A percentile compares a stretch with the other conserved stretches of the same genome.
Conservation (phyloP, 192 early-diverging fungal genomes). For the Podila epigama region DNA sequence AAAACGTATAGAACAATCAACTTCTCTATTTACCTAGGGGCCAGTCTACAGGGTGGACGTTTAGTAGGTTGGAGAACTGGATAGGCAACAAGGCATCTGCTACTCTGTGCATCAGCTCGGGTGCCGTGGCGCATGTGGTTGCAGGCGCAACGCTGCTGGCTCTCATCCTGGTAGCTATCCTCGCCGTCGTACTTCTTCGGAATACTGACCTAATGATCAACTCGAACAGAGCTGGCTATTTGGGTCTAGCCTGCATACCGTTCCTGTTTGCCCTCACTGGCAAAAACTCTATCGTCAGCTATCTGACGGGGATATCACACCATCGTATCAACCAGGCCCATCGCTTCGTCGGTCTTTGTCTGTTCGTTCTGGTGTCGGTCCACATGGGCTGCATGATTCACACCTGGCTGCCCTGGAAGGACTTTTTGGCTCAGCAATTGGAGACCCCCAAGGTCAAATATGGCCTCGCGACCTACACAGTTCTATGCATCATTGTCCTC, state of each 20-base stretch:
- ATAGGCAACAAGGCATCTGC: slow-evolving; percentile 54
- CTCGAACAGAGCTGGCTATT: slow-evolving; percentile 59
- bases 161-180: slow-evolving; percentile 31
- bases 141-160: slow-evolving; percentile 51
- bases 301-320: slow-evolving; percentile 57
- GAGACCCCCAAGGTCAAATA: slow-evolving; percentile 51
- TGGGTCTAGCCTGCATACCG: slow-evolving; percentile 53
- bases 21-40: not conserved
- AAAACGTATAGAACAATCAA: not conserved
- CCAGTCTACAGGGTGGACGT: slow-evolving; percentile 20
- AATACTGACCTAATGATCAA: slow-evolving; percentile 51
- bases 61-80: slow-evolving; percentile 31
- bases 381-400: slow-evolving; percentile 59
- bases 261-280: slow-evolving; percentile 59
- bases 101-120: slow-evolving; percentile 38
- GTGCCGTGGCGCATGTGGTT: slow-evolving; percentile 26
- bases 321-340: slow-evolving; percentile 53
- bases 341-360: slow-evolving; percentile 47
- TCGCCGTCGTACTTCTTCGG: slow-evolving; percentile 44
- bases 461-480: slow-evolving; percentile 54
- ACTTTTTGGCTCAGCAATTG: slow-evolving; percentile 24
- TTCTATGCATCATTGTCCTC: slow-evolving; percentile 57
- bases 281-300: slow-evolving; percentile 54
- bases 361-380: slow-evolving; percentile 50
- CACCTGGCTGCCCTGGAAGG: slow-evolving; percentile 46